These are phyloP conservation scores for Singerocomus rubriflavus DNA, from an alignment of 1,284 basidiomycete genomes.

Conservation along the genomic window DNA sequence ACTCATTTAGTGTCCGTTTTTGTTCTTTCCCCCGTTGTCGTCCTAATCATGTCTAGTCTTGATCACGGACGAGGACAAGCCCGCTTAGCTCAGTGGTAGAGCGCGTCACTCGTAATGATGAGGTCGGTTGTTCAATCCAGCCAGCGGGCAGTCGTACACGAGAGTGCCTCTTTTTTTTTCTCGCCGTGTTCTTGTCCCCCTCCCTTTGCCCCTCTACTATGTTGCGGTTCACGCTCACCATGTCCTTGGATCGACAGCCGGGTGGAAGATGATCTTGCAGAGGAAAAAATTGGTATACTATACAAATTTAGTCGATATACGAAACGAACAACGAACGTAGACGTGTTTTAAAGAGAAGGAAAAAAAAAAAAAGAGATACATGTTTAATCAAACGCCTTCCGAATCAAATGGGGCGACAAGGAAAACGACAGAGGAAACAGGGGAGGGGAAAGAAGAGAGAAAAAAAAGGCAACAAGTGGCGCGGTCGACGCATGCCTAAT, in stretches of 20 bases:
- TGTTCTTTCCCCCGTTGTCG: too few relatives aligned
- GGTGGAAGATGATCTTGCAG: background rate
- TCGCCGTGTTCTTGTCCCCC: too few relatives aligned
- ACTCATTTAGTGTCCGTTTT: too few relatives aligned
- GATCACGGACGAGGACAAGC: too few relatives aligned
- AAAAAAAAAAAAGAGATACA: constrained; percentile 4
- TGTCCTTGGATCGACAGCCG: too few relatives aligned
- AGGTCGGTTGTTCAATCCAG: constrained; percentile 58
- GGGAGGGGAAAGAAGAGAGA: too few relatives aligned
- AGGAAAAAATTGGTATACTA: constrained; percentile 18
- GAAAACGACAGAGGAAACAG: too few relatives aligned
- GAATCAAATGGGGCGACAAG: background rate
- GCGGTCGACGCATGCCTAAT: constrained; percentile 5
- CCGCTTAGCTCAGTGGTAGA: constrained; percentile 60
- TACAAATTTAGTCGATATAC: constrained; percentile 22
- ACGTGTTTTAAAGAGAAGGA: too few relatives aligned
- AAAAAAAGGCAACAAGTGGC: background rate
- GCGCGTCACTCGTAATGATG: constrained; percentile 58
- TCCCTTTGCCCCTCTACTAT: too few relatives aligned
- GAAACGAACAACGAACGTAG: constrained; percentile 2
- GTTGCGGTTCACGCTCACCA: too few relatives aligned
- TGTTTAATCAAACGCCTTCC: constrained; percentile 9
- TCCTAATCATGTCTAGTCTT: too few relatives aligned
- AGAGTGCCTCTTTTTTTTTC: too few relatives aligned
- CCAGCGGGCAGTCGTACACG: constrained; percentile 53